Evolutionary conservation across 2,329 filamentous ascomycete species (phyloP), one percentile per base, ranked within the genome.

Genomic region (Sporothrix brasiliensis): DNA sequence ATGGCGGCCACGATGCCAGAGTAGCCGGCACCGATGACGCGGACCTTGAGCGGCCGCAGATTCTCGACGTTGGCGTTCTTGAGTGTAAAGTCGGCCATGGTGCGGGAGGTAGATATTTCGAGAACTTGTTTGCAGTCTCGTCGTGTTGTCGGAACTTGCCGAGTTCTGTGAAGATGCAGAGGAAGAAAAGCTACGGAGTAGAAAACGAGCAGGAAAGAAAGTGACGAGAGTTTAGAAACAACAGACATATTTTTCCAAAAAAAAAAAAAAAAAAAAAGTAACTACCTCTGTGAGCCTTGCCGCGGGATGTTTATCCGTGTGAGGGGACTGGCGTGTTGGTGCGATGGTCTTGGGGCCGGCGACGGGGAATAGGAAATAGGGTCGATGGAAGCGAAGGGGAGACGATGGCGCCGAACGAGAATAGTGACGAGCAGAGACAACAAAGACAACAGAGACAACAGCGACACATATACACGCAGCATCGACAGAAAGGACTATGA

Each of bases 1-100:
- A 80, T 79, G 34, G 78, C 79, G 3, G 75, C 74, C 14, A 75
- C 69, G 49, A 80, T 78, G 5, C 79, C 79, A 3, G 77, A 79
- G 65, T 76, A 77, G 5, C 79, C 78, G 44, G 78, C 78, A 1
- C 79, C 78, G 21, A 79, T 74, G 44, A 79, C 78, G 27, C 79
- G 74, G 21, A 79, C 78, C 69, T 75, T 77, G 39, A 80, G 70
- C 14, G 75, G 77, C n/a, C 78, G 73, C 11, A 76, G 63, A 54
- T 79, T 79, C 71, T 80, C 78, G 1, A 80, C 72, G 3, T 75
- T 72, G n/a, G 69, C 73, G 13, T 78, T 72, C 69, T 78, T 79
- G 65, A 79, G 27, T 0, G 66, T 72, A 30, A 73, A 75, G 9
- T 16, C 21, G 44, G 41, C 69, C 49, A 34, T 69, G 9, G 5